phyloP scores from a whole-genome alignment of 495 filamentous ascomycete genomes.

The Penicilliopsis zonata region DNA sequence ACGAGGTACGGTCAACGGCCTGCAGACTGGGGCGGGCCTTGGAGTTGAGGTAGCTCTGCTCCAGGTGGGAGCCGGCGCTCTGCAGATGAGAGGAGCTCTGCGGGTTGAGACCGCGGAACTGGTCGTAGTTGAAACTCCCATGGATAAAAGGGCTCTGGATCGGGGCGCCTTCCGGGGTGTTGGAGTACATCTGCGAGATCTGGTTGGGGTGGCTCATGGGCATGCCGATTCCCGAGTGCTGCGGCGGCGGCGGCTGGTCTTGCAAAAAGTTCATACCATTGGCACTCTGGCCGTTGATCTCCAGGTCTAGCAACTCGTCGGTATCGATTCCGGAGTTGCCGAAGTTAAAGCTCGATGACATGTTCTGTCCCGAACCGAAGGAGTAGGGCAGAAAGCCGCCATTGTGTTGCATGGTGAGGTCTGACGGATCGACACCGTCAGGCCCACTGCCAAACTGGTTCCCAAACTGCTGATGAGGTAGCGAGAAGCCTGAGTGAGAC shows the following conservation, averaged over 20 bases:
- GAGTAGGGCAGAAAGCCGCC: constrained; percentile 37
- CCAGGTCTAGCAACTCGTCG: constrained; percentile 40
- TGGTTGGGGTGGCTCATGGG: constrained; percentile 39
- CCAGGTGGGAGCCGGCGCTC: constrained; percentile 40
- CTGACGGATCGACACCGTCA: constrained; percentile 72
- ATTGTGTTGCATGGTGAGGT: constrained; percentile 62
- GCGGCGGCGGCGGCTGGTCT: too few relatives aligned
- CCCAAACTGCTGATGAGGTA: constrained; percentile 53
- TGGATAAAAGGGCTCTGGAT: constrained; percentile 79
- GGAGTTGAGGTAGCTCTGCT: constrained; percentile 34
- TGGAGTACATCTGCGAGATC: constrained; percentile 65
- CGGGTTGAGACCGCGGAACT: constrained; percentile 48
- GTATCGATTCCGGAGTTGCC: constrained; percentile 43
- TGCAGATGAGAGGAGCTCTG: constrained; percentile 41
- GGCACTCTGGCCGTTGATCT: constrained; percentile 33
- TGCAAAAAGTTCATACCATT: constrained; percentile 33
- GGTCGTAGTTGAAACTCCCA: constrained; percentile 55
- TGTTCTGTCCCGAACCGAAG: constrained; percentile 37
- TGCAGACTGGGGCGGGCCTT: constrained; percentile 49
- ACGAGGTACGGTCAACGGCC: constrained; percentile 55
- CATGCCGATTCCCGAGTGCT: constrained; percentile 26
- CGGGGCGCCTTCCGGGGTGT: constrained; percentile 76
- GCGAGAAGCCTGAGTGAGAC: constrained; percentile 46
- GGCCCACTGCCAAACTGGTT: constrained; percentile 50
- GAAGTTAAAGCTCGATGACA: constrained; percentile 40